Evolutionary conservation across 2,329 filamentous ascomycete species (phyloP).

Genomic region (Didymella exigua): DNA sequence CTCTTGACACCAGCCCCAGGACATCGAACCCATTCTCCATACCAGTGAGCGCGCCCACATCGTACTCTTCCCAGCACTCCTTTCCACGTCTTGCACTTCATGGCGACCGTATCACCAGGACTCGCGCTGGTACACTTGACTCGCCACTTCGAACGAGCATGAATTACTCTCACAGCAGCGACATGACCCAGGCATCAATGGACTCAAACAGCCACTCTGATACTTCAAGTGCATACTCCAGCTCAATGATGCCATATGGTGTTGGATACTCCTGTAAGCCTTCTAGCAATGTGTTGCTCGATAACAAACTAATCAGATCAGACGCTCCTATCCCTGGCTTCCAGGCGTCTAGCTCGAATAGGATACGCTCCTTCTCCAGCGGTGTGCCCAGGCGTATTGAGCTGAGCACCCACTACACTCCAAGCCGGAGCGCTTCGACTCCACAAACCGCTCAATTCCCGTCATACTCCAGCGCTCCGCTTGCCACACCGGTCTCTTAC

Average conservation of each 20-base stretch:
- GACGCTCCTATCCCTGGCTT: conserved; percentile 50
- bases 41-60: conserved; percentile 39
- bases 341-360: conserved; percentile 44
- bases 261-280: conserved; percentile 47
- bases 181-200: conserved; percentile 33
- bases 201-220: conserved; percentile 35
- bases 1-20: conserved; percentile 45
- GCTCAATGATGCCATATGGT: conserved; percentile 48
- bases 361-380: conserved; percentile 50
- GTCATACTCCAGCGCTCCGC: conserved; percentile 48
- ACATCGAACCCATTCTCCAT: conserved; percentile 50
- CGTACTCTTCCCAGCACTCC: conserved; percentile 47
- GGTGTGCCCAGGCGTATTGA: conserved; percentile 49
- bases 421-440: conserved; percentile 41
- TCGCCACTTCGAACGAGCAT: conserved; percentile 55
- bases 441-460: conserved; percentile 50
- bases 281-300: neutral
- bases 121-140: conserved; percentile 50
- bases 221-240: conserved; percentile 35
- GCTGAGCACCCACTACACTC: conserved; percentile 48
- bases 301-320: conserved; percentile 25
- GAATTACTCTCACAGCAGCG: conserved; percentile 47
- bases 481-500: conserved; percentile 45
- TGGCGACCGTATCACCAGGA: conserved; percentile 50
- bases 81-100: conserved; percentile 53